phyloP scores from a whole-genome alignment of 2,329 filamentous ascomycete species.

The Fusarium ambrosium region DNA sequence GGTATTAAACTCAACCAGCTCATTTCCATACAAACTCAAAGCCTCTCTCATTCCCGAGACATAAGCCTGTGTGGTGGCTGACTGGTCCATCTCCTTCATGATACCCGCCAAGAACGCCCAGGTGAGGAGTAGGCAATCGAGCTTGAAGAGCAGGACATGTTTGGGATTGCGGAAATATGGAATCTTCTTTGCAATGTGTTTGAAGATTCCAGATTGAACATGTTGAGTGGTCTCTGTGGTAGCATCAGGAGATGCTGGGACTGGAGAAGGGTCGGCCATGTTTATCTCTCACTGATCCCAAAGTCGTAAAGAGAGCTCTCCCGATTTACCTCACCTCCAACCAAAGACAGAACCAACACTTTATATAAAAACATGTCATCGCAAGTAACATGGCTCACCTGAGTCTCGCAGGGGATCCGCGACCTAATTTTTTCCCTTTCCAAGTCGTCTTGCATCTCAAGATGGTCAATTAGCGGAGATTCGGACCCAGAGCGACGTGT shows the following conservation, averaged over 20 bases:
- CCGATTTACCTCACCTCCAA: not conserved
- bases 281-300: too few species aligned
- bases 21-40: constrained; percentile 60
- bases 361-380: constrained; percentile 24
- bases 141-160: constrained; percentile 53
- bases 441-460: constrained; percentile 14
- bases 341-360: constrained; percentile 20
- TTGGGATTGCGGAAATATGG: constrained; percentile 48
- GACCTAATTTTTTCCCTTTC: constrained; percentile 1
- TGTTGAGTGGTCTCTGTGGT: constrained; percentile 13
- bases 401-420: constrained; percentile 3
- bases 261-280: constrained; percentile 16
- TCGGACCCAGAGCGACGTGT: constrained; percentile 27
- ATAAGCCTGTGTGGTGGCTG: constrained; percentile 53
- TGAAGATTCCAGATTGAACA: constrained; percentile 37
- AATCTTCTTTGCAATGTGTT: constrained; percentile 31
- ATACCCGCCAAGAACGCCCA: constrained; percentile 55
- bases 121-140: constrained; percentile 51
- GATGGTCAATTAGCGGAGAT: constrained; percentile 32
- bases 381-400: constrained; percentile 15
- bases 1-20: constrained; percentile 66
- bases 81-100: constrained; percentile 56
- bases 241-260: not conserved
- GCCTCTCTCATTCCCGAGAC: constrained; percentile 54
- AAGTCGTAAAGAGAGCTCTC: not conserved